These are phyloP conservation scores for Panicum hallii DNA, from an alignment of 202 grass and related monocot genomes.

Conservation along the genomic window DNA sequence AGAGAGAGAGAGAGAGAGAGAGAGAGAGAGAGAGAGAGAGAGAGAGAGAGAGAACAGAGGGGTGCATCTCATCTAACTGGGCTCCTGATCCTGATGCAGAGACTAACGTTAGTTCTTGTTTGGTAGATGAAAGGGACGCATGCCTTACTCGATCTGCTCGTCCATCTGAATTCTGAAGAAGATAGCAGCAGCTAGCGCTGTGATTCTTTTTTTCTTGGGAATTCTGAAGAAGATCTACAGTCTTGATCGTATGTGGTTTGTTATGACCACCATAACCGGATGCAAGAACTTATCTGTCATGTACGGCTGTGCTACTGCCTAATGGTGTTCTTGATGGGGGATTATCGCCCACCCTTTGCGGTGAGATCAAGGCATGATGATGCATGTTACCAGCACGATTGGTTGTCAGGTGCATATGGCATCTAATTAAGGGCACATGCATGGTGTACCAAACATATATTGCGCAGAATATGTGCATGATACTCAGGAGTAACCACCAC, in stretches of 20 bases:
- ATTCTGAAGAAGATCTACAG: not conserved
- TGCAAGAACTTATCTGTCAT: not conserved
- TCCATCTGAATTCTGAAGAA: conserved; percentile 13
- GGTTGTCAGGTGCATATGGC: conserved; percentile 34
- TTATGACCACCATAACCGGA: not conserved
- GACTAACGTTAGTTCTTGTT: conserved; percentile 31
- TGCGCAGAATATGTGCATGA: conserved; percentile 1
- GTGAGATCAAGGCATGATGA: conserved; percentile 37
- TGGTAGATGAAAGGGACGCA: conserved; percentile 55
- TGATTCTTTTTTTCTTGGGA: not conserved
- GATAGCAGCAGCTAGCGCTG: not conserved
- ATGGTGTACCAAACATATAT: conserved; percentile 37
- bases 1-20: not conserved
- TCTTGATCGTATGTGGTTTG: not conserved
- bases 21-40: not conserved
- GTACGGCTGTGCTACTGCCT: not conserved
- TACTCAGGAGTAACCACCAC: not conserved
- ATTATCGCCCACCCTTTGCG: conserved; percentile 32
- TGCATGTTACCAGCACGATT: conserved; percentile 36
- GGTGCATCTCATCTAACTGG: conserved; percentile 27
- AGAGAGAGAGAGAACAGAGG: not conserved
- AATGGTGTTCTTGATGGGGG: conserved; percentile 1
- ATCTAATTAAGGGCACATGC: conserved; percentile 34
- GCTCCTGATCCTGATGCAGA: conserved; percentile 17
- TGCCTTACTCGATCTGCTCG: conserved; percentile 23